Evolutionary conservation across 2,329 filamentous ascomycete species (phyloP).

Genomic region (Trichoderma arundinaceum): DNA sequence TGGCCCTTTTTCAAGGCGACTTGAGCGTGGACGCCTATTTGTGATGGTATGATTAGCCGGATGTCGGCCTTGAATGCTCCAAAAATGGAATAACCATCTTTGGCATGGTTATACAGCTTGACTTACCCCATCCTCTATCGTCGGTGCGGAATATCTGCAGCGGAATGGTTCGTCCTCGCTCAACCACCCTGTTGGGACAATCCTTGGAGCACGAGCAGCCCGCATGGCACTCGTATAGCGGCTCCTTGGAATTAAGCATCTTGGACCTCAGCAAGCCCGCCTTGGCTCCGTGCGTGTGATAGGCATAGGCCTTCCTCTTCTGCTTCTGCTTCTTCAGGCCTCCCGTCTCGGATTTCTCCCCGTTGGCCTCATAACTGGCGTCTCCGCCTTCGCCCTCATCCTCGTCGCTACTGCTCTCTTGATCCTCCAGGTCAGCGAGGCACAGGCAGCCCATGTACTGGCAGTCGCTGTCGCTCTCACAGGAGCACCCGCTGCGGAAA

Average conservation of each 20-base stretch:
- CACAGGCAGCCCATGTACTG: constrained; percentile 72
- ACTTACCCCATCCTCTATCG: constrained; percentile 75
- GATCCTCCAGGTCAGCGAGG: constrained; percentile 64
- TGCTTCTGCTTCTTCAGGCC: constrained; percentile 40
- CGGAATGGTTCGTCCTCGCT: constrained; percentile 71
- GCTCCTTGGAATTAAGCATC: constrained; percentile 59
- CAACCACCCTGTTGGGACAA: constrained; percentile 79
- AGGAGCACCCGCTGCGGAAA: constrained; percentile 73
- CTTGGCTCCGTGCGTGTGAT: constrained; percentile 61
- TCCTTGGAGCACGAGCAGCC: constrained; percentile 67
- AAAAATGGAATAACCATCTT: background rate
- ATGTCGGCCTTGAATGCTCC: no score
- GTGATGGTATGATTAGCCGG: background rate
- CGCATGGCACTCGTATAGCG: constrained; percentile 82
- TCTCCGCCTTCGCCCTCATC: constrained; percentile 18
- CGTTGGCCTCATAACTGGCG: background rate
- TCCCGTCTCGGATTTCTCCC: constrained; percentile 35
- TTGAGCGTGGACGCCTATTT: constrained; percentile 65
- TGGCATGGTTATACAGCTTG: no score
- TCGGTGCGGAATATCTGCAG: constrained; percentile 78
- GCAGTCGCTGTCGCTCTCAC: constrained; percentile 65
- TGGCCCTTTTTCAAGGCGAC: constrained; percentile 71
- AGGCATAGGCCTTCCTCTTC: constrained; percentile 60
- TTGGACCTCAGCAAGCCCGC: constrained; percentile 59
- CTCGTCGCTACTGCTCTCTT: constrained; percentile 55